phyloP scores from a whole-genome alignment of 2,329 filamentous ascomycete genomes.

The Colletotrichum tropicale region DNA sequence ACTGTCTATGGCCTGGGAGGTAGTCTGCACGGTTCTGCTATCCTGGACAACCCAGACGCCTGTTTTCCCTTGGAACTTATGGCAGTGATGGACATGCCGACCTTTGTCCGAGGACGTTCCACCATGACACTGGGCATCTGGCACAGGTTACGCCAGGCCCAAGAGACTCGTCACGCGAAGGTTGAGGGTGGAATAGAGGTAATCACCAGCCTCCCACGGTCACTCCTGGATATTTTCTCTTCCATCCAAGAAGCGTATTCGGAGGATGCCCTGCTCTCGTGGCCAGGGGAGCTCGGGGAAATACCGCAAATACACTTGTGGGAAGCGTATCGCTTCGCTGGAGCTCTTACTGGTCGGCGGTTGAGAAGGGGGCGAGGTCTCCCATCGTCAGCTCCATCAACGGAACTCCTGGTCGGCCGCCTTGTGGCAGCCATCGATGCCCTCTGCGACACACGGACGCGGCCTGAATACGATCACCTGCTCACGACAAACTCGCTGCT shows the following conservation, averaged over 20 bases:
- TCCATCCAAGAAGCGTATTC: neutral
- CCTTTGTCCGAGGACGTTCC: neutral
- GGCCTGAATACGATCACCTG: neutral
- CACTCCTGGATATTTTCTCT: neutral
- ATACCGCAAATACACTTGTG: neutral
- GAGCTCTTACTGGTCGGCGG: neutral
- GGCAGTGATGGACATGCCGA: slow-evolving; percentile 14
- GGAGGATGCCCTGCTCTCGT: neutral
- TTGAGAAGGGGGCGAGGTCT: neutral
- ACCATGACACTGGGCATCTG: neutral
- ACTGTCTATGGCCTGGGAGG: neutral
- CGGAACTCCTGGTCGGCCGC: neutral
- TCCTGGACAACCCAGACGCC: neutral
- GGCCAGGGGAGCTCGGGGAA: neutral
- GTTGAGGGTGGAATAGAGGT: neutral
- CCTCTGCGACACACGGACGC: neutral
- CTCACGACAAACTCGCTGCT: slow-evolving; percentile 24
- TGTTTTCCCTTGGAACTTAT: slow-evolving; percentile 1
- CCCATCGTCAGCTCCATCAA: neutral
- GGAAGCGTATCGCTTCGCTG: neutral
- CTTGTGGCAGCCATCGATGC: neutral
- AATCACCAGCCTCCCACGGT: neutral
- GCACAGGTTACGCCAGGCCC: neutral
- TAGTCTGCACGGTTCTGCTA: neutral
- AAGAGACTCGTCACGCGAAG: neutral